These are phyloP conservation scores for Acacia concinna DNA, from an alignment of 331 rosid genomes.

Conservation along the genomic window DNA sequence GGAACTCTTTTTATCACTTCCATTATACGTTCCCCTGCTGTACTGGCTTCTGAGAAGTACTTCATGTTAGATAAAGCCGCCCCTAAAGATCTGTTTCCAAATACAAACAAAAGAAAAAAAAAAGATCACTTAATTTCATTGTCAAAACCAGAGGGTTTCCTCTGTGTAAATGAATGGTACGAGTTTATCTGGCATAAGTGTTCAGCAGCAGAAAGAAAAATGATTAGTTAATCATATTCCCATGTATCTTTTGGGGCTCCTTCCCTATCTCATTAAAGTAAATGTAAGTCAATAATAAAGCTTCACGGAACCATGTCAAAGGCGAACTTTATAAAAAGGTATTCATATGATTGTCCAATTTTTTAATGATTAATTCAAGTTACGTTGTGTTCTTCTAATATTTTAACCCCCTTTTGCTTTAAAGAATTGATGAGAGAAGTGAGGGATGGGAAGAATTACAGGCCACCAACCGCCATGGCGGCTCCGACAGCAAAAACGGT, in stretches of 20 bases:
- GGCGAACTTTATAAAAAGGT: background rate
- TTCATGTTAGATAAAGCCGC: conserved; percentile 61
- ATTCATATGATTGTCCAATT: background rate
- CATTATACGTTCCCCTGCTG: conserved; percentile 63
- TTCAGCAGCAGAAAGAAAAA: too few species aligned
- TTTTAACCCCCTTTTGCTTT: too few species aligned
- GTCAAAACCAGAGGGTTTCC: too few species aligned
- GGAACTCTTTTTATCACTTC: conserved; percentile 70
- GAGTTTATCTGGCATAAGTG: too few species aligned
- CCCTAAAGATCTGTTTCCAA: conserved; percentile 51
- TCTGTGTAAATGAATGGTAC: background rate
- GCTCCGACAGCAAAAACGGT: conserved; percentile 72
- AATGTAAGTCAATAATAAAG: background rate
- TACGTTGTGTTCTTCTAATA: background rate
- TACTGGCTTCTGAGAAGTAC: conserved; percentile 65
- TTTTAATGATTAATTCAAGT: background rate
- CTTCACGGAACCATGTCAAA: background rate
- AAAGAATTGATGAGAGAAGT: background rate
- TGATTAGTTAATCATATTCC: background rate
- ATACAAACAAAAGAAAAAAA: background rate
- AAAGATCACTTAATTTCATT: background rate
- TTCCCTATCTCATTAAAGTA: background rate
- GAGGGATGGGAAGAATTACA: conserved; percentile 41
- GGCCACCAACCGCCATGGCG: conserved; percentile 59
- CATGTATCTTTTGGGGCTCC: background rate